Evolutionary conservation across 2,329 filamentous ascomycete genomes (phyloP).

Genomic region (Aspergillus pseudoglaucus): DNA sequence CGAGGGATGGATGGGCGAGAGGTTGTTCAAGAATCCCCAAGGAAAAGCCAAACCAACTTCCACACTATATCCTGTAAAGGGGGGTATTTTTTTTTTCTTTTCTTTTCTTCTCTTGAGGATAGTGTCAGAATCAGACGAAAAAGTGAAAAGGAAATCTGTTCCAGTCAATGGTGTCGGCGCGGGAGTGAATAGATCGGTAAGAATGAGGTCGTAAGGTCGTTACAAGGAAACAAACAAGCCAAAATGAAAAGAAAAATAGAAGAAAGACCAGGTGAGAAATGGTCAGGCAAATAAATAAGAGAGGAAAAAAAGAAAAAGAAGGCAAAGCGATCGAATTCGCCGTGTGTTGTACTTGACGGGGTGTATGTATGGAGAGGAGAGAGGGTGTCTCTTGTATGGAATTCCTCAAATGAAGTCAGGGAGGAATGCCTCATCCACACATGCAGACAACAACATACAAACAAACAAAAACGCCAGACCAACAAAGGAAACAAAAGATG

Average conservation of each 20-base stretch:
- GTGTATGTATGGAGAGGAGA: slow-evolving; percentile 8
- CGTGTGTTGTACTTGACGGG: slow-evolving; percentile 1
- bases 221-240: slow-evolving; percentile 10
- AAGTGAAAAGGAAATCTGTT: slow-evolving; percentile 1
- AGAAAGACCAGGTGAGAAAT: not conserved
- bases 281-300: slow-evolving; percentile 15
- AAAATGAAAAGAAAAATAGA: slow-evolving; percentile 12
- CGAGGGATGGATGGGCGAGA: not conserved
- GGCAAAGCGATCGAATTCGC: slow-evolving; percentile 13
- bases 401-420: slow-evolving; percentile 5
- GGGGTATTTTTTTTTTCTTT: too few species aligned
- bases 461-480: slow-evolving; percentile 17
- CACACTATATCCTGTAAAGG: not conserved
- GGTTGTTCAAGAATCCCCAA: not conserved
- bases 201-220: slow-evolving; percentile 17
- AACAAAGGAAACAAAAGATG: slow-evolving; percentile 18
- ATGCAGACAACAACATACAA: not conserved
- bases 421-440: not conserved
- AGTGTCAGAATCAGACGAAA: not conserved
- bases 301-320: slow-evolving; percentile 13
- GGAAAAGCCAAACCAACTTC: not conserved
- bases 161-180: slow-evolving; percentile 4
- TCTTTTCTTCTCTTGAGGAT: not conserved
- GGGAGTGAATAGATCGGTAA: slow-evolving; percentile 3
- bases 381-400: slow-evolving; percentile 1